Evolutionary conservation across 371 early-diverging fungal species (phyloP).

Genomic region (Blastocladiella emersonii): DNA sequence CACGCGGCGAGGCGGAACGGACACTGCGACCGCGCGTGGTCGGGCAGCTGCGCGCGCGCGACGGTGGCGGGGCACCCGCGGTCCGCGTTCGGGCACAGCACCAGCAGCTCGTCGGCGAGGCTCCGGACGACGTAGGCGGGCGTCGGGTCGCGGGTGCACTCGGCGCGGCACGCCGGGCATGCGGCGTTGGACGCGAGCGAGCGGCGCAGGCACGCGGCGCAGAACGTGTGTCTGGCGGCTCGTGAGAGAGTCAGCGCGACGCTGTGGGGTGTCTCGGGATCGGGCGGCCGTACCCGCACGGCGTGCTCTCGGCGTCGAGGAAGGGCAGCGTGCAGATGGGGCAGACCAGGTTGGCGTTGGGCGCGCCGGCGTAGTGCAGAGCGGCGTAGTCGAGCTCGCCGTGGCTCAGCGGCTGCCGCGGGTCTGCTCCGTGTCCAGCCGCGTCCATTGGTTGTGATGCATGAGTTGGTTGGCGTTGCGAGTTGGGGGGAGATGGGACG

Average conservation of each 20-base stretch:
- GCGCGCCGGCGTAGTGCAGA: not conserved
- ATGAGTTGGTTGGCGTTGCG: too few species aligned
- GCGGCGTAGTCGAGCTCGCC: too few species aligned
- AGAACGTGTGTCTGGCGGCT: not conserved
- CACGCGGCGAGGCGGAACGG: not conserved
- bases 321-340: not conserved
- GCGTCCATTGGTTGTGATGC: too few species aligned
- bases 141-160: not conserved
- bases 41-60: not conserved
- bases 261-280: too few species aligned
- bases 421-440: too few species aligned
- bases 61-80: not conserved
- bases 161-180: not conserved
- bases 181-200: not conserved
- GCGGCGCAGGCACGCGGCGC: not conserved
- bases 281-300: too few species aligned
- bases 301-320: not conserved
- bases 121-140: not conserved
- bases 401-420: too few species aligned
- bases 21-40: not conserved
- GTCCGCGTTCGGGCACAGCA: not conserved
- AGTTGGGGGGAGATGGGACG: too few species aligned
- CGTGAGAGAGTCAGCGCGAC: too few species aligned
- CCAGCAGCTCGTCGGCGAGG: not conserved
- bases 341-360: not conserved